phyloP scores from a whole-genome alignment of 371 early-diverging fungal genomes.

The Mortierella sp. region DNA sequence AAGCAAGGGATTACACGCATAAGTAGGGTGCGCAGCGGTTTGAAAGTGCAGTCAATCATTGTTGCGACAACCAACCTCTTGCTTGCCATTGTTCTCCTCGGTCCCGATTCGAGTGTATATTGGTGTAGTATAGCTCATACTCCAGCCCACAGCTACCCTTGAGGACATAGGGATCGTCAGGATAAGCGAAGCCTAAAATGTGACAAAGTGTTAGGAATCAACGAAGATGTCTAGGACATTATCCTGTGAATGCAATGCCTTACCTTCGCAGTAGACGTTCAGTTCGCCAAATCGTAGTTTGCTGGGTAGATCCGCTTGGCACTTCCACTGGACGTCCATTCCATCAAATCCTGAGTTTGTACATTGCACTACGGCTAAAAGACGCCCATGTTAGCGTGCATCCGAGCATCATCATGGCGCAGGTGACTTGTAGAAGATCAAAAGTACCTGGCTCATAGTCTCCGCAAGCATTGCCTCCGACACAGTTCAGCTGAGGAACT shows the following conservation, averaged over 20 bases:
- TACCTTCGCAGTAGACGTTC: conserved; percentile 63
- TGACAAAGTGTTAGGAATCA: neutral
- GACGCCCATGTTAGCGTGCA: too few relatives aligned
- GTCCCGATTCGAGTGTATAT: conserved; percentile 12
- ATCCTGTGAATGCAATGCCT: too few relatives aligned
- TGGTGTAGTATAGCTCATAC: conserved; percentile 59
- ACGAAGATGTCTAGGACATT: too few relatives aligned
- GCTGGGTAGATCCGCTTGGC: conserved; percentile 60
- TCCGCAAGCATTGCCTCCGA: conserved; percentile 50
- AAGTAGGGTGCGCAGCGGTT: too few relatives aligned
- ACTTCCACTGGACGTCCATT: conserved; percentile 64
- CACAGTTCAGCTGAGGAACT: conserved; percentile 37
- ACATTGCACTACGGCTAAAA: conserved; percentile 49
- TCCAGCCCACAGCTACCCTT: conserved; percentile 68
- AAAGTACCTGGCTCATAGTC: conserved; percentile 42
- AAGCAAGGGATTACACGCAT: too few relatives aligned
- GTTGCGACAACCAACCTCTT: too few relatives aligned
- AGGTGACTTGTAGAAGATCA: too few relatives aligned
- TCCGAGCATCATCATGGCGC: too few relatives aligned
- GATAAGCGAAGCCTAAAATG: conserved; percentile 54
- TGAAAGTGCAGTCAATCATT: too few relatives aligned
- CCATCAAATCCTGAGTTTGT: conserved; percentile 54
- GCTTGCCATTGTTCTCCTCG: neutral
- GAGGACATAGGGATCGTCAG: conserved; percentile 65
- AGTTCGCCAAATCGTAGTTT: conserved; percentile 57